phyloP scores from a whole-genome alignment of 768 basidiomycete genomes.

The Atractiella rhizophila region DNA sequence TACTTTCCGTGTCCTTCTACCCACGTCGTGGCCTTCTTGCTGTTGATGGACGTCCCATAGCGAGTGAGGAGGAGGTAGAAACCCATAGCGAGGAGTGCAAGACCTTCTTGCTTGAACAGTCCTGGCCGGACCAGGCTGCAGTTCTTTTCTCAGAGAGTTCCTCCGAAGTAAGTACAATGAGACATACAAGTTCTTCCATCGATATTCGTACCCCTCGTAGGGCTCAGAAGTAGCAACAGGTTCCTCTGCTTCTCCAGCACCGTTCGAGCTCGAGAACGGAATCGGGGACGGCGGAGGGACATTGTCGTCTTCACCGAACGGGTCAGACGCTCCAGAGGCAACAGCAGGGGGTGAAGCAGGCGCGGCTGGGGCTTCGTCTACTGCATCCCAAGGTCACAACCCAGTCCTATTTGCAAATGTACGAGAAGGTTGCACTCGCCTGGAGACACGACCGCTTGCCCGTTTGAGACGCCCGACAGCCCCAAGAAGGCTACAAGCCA shows the following conservation, averaged over 20 bases:
- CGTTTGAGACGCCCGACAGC: background rate
- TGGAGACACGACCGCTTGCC: slow-evolving; percentile 2
- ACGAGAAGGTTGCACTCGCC: background rate
- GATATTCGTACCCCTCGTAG: background rate
- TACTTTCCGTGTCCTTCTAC: background rate
- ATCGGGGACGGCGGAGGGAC: background rate
- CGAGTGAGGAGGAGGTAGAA: background rate
- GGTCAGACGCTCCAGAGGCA: background rate
- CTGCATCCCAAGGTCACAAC: too few relatives aligned
- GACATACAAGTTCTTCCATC: too few relatives aligned
- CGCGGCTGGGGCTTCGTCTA: background rate
- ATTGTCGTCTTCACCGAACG: background rate
- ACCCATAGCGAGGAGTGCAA: background rate
- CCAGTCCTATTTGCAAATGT: too few relatives aligned
- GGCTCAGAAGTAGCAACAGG: background rate
- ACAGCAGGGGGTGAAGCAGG: background rate
- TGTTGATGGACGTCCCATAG: background rate
- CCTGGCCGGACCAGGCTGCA: background rate
- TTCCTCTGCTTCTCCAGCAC: background rate
- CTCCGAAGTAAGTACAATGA: too few relatives aligned
- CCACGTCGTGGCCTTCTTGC: background rate
- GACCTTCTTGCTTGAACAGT: background rate
- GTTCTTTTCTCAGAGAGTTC: background rate
- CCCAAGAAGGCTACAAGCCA: background rate
- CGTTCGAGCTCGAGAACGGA: background rate